These are phyloP conservation scores for Penicillium paradoxum DNA, from an alignment of 495 filamentous ascomycete genomes.

Conservation along the genomic window DNA sequence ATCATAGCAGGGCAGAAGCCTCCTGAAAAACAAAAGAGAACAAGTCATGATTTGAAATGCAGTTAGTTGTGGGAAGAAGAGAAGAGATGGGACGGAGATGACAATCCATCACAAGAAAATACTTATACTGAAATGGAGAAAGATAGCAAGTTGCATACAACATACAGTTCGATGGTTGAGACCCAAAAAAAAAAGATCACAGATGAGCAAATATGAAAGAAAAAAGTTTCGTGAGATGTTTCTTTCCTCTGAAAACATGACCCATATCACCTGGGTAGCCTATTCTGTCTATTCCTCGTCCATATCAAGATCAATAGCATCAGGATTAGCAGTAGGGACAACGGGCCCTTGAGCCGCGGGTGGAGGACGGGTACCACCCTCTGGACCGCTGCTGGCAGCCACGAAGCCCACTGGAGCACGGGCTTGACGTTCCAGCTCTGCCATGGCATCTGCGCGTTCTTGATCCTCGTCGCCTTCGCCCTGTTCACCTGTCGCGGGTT, in stretches of 20 bases:
- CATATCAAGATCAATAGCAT: constrained; percentile 82
- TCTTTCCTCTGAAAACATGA: background rate
- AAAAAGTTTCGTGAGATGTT: background rate
- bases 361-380: constrained; percentile 61
- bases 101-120: constrained; percentile 8
- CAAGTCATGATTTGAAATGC: constrained; percentile 8
- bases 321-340: constrained; percentile 66
- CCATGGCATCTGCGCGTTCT: constrained; percentile 79
- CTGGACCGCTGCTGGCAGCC: constrained; percentile 71
- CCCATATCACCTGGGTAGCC: background rate
- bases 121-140: constrained; percentile 15
- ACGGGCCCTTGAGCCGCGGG: constrained; percentile 34
- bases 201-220: background rate
- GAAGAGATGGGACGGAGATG: background rate
- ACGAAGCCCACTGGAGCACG: constrained; percentile 89
- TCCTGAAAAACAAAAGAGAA: background rate
- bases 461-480: constrained; percentile 43
- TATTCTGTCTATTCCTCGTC: constrained; percentile 38
- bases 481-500: constrained; percentile 39
- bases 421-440: constrained; percentile 80
- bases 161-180: constrained; percentile 12
- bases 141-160: constrained; percentile 6
- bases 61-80: background rate
- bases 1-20: too few relatives aligned
- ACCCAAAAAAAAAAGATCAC: constrained; percentile 1